Evolutionary conservation across 2,329 filamentous ascomycete species (phyloP).

Genomic region (Phialophora tarda): DNA sequence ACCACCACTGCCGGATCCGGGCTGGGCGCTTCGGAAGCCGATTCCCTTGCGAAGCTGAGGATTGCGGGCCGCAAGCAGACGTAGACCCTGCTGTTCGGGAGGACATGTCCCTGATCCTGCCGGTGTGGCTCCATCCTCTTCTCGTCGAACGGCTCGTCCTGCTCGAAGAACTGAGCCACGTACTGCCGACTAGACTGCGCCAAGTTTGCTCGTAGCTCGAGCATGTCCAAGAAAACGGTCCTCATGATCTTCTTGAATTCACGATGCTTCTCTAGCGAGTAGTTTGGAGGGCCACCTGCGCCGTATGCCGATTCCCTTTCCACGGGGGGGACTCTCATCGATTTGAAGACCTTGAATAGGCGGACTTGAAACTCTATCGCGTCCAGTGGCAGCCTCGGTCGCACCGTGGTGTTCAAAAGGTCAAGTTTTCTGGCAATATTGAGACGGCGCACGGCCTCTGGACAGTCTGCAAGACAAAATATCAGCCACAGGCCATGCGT

Average conservation of each 20-base stretch:
- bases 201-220: background rate
- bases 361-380: background rate
- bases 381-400: background rate
- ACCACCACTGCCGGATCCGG: background rate
- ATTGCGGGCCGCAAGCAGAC: constrained; percentile 4
- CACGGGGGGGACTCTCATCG: background rate
- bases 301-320: background rate
- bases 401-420: background rate
- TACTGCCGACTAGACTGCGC: background rate
- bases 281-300: too few relatives aligned
- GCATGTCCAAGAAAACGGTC: background rate
- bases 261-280: background rate
- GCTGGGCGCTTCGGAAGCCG: background rate
- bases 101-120: background rate
- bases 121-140: constrained; percentile 16
- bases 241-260: background rate
- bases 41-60: background rate
- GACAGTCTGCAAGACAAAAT: background rate
- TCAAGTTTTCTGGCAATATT: background rate
- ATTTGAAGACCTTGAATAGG: background rate
- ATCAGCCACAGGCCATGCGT: background rate
- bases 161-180: background rate
- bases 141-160: constrained; percentile 3
- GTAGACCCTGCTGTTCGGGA: background rate
- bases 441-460: background rate